Base-by-base conservation (phyloP, 2,329 filamentous ascomycete species). In the Hirsutella minnesotensis region DNA sequence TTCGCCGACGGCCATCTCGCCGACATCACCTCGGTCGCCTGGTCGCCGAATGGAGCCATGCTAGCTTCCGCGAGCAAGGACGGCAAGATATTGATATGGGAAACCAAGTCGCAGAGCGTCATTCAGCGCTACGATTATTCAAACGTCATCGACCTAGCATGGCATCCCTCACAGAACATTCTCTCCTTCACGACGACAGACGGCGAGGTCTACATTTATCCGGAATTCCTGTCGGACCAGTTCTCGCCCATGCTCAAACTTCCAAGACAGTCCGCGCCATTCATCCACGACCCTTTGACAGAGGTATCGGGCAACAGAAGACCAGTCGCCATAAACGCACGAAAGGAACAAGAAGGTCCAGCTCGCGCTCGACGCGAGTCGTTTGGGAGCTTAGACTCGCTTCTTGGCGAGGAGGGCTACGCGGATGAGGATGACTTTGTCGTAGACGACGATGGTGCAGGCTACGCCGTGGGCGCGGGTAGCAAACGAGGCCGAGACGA, bases 41-140 rank as follows among this genome's bases (percentile, higher is more conserved):
- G 92, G 92, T 95, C 90, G 13, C 87, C 88, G 2, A 98, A 98
- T 56, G 92, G 92, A 33, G 86, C 89, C 1, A 70, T 98, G 54
- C 70, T 98, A 19, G 87, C 81, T 9, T 79, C 78, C 16, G 79
- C 81, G 15, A 78, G 69, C 48, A 78, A 77, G 51, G 81, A 84
- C 54, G 73, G 75, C 52, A 86, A 79, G 56, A 65, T 94, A 4
- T 59, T 84, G 21, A 68, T 98, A 3, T 98, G 94, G 92, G 87
- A 95, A 56, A 83, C 86, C 2, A 88, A 83, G 60, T 86, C 85
- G 1, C 90, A 95, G 61, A 85, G 77, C 40, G 73, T 94, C 29
- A 65, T 96, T 43, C 80, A 83, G 46, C 80, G 79, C 49, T 77
- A 86, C 52, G 84, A 90, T 44, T 89, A 90, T 56, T 70, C 81